Evolutionary conservation across 495 filamentous ascomycete species (phyloP), one percentile per base, ranked within the genome.

Genomic region (Neurospora sp.): DNA sequence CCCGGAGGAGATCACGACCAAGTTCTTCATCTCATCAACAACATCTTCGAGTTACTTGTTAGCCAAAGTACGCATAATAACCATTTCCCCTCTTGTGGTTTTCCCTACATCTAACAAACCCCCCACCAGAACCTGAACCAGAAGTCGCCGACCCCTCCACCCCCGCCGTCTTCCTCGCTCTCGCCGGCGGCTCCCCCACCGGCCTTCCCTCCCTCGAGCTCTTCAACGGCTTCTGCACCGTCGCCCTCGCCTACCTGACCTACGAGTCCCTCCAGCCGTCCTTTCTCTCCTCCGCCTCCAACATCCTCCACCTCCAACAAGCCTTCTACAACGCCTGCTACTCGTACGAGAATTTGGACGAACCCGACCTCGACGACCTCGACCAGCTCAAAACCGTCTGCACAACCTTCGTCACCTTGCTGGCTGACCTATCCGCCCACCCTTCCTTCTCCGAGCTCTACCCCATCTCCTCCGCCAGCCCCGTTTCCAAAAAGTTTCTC

Each of bases 381-480:
- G 81, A 87, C 69, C 80, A 85, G 53, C 78, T 92, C 42, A 81
- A 85, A 11, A 85, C 88, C 70, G 78, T 89, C 39, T 86, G 87
- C 38, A 79, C 82, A 20, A 85, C 86, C 31, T 84, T 90, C 70
- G 89, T 89, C 42, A 82, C 86, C 53, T 81, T 85, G 9, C 78
- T 92, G 18, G 88, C 89, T 11, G 91, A 94, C 68, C 79, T 93
- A 2, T 92, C 91, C 1, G 85, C 86, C 4, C 82, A 87, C 0
- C 81, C 87, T 4, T 77, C 80, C 39, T 94, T 94, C 70, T 76
- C 83, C 6, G 70, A 75, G 3, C 68, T 72, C 10, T 81, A 79
- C 71, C 73, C 81, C 4, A 73, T 84, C 16, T 18, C 40, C 10
- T 39, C 39, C 10, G 72, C 78, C 68, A 78, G 77, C 69, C 85